phyloP scores from a whole-genome alignment of 1,284 basidiomycete genomes.

The Puccinia hordei region DNA sequence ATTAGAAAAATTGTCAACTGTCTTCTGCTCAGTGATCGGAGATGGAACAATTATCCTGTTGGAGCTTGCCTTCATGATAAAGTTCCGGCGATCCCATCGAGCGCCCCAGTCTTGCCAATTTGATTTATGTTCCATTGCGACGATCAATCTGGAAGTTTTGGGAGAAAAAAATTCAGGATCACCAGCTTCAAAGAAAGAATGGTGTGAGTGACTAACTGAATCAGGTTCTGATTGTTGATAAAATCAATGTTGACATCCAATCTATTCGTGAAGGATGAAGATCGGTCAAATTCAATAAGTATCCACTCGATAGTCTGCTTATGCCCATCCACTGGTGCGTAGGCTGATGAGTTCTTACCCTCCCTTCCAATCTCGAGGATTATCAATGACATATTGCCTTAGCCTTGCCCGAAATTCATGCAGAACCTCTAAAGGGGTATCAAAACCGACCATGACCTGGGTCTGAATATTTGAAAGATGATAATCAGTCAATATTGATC shows the following conservation, averaged over 20 bases:
- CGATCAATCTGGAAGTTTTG: slow-evolving; percentile 62
- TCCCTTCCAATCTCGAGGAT: slow-evolving; percentile 73
- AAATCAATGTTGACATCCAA: slow-evolving; percentile 58
- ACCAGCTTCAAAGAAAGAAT: background rate
- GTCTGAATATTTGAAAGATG: no score
- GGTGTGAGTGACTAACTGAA: slow-evolving; percentile 31
- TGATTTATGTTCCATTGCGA: slow-evolving; percentile 77
- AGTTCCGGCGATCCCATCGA: slow-evolving; percentile 62
- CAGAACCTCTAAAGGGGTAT: slow-evolving; percentile 62
- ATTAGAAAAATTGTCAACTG: slow-evolving; percentile 60
- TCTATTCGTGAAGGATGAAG: background rate
- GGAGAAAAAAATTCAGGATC: slow-evolving; percentile 27
- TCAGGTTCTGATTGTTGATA: slow-evolving; percentile 57
- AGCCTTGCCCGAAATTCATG: slow-evolving; percentile 69
- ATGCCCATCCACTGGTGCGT: no score
- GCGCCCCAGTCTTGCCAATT: slow-evolving; percentile 88
- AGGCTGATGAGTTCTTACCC: slow-evolving; percentile 29
- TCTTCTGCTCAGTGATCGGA: background rate
- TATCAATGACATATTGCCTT: slow-evolving; percentile 67
- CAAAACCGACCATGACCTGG: slow-evolving; percentile 55
- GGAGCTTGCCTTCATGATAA: slow-evolving; percentile 55
- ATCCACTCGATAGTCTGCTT: background rate
- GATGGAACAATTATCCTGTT: background rate
- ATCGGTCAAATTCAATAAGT: background rate
- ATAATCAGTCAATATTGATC: no score